A percentile compares a stretch with the other conserved stretches of the same genome.
Evolutionary conservation across 2,329 filamentous ascomycete species (phyloP).

Genomic region (Cucurbitaria berberidis): DNA sequence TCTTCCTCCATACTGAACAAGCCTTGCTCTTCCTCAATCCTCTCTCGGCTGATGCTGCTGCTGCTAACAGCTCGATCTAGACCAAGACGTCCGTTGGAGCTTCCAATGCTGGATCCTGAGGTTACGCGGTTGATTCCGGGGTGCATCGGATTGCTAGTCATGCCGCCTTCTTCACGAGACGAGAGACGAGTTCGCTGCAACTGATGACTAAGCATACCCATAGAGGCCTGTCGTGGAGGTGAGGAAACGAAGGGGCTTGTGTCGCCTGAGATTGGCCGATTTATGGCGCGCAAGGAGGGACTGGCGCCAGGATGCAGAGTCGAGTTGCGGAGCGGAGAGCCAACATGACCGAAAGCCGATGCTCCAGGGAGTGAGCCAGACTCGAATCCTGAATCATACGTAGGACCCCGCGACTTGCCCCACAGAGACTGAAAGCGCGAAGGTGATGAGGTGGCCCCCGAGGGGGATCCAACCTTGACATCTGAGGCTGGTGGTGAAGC

Average conservation of each 20-base stretch:
- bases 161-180: constrained; percentile 36
- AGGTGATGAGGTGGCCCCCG: constrained; percentile 60
- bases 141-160: constrained; percentile 53
- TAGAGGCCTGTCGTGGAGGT: constrained; percentile 62
- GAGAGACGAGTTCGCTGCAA: constrained; percentile 54
- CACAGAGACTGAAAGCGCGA: constrained; percentile 67
- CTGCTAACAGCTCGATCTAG: constrained; percentile 50
- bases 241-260: constrained; percentile 60
- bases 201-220: constrained; percentile 68
- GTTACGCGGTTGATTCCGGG: constrained; percentile 68
- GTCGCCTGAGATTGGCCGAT: constrained; percentile 56
- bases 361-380: constrained; percentile 45
- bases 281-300: constrained; percentile 59
- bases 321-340: constrained; percentile 70
- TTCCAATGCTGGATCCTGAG: constrained; percentile 41
- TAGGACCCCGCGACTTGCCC: constrained; percentile 55
- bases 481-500: constrained; percentile 54
- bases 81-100: constrained; percentile 37
- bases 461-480: constrained; percentile 58
- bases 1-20: constrained; percentile 53
- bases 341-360: constrained; percentile 65
- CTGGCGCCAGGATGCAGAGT: constrained; percentile 58
- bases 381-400: constrained; percentile 55
- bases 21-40: constrained; percentile 52
- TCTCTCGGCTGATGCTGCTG: constrained; percentile 49